These are phyloP conservation scores for Aspergillus sojae DNA, from an alignment of 2,329 filamentous ascomycete genomes.

Conservation along the genomic window DNA sequence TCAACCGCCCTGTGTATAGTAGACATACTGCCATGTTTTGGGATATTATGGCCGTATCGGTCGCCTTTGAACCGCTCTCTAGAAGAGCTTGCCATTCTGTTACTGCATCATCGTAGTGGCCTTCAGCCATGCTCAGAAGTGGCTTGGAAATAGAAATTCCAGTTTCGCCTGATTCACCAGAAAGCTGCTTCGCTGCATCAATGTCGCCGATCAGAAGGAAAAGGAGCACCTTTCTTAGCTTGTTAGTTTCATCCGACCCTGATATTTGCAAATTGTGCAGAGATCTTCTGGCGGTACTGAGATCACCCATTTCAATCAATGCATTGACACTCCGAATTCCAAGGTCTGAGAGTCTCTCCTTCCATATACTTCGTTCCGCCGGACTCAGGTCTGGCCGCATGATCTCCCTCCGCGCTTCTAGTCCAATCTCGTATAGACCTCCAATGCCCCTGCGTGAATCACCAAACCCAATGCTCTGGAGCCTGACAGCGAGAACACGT, in stretches of 20 bases:
- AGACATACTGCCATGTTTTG: constrained; percentile 85
- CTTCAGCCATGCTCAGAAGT: constrained; percentile 77
- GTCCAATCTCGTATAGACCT: constrained; percentile 83
- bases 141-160: constrained; percentile 51
- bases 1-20: constrained; percentile 77
- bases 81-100: constrained; percentile 61
- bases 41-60: constrained; percentile 68
- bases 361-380: constrained; percentile 68
- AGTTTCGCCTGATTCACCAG: constrained; percentile 48
- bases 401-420: constrained; percentile 71
- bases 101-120: constrained; percentile 67
- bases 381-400: constrained; percentile 54
- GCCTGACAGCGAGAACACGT: constrained; percentile 76
- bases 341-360: constrained; percentile 70
- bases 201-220: constrained; percentile 80
- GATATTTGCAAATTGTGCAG: constrained; percentile 59
- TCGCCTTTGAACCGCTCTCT: constrained; percentile 46
- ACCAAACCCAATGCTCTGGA: constrained; percentile 83
- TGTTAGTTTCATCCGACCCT: constrained; percentile 31
- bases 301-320: constrained; percentile 72
- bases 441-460: constrained; percentile 84
- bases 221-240: constrained; percentile 61
- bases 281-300: constrained; percentile 76
- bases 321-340: constrained; percentile 64
- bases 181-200: constrained; percentile 62